phyloP scores from a whole-genome alignment of 257 asterid genomes.

The Solanum megistacrolobum region DNA sequence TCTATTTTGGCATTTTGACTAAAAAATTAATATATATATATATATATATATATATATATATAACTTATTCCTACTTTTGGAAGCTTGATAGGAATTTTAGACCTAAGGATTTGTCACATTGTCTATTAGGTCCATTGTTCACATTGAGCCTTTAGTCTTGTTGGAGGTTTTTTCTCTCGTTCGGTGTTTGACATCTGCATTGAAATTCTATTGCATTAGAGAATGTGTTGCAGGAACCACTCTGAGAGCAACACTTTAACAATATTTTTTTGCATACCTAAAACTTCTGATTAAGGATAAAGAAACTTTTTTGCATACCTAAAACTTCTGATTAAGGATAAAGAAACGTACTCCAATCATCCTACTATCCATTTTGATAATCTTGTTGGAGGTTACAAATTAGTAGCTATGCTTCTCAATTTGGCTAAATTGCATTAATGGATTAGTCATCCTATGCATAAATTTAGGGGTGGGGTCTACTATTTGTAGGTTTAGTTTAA shows the following conservation, averaged over 20 bases:
- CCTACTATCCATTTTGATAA: background rate
- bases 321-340: no score
- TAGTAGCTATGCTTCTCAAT: background rate
- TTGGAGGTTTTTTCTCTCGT: background rate
- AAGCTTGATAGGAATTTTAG: background rate
- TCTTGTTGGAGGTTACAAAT: background rate
- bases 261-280: no score
- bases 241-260: no score
- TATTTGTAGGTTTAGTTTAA: background rate
- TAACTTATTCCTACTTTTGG: background rate
- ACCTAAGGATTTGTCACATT: background rate
- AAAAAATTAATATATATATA: background rate
- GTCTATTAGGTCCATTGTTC: background rate
- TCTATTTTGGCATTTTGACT: background rate
- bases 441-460: background rate
- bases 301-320: no score
- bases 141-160: background rate
- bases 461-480: background rate
- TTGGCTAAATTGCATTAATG: background rate
- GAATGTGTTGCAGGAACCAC: accelerated
- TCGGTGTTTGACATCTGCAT: accelerated
- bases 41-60: no score
- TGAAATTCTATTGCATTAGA: accelerated
- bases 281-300: no score
- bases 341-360: background rate